Percentiles rank a stretch among this genome's conserved stretches.
phyloP scores from a whole-genome alignment of 768 basidiomycete genomes.

The Tulasnella sp. region DNA sequence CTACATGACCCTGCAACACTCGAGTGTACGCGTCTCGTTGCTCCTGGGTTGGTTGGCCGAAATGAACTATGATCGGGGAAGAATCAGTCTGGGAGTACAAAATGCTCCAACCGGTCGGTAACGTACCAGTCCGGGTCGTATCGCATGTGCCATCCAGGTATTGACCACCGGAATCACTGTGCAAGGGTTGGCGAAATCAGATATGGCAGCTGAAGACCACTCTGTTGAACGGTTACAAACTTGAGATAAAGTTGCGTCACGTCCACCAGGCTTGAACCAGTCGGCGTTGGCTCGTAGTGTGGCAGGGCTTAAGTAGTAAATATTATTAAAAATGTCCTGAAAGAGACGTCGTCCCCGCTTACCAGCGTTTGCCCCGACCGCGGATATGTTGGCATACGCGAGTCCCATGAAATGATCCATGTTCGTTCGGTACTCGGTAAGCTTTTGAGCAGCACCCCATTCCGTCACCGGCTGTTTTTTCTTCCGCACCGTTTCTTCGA shows the following conservation, averaged over 20 bases:
- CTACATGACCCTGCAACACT: conserved; percentile 90
- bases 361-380: conserved; percentile 79
- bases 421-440: conserved; percentile 63
- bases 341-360: conserved; percentile 16
- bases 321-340: background rate
- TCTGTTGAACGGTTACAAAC: conserved; percentile 32
- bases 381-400: conserved; percentile 84
- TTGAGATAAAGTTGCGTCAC: conserved; percentile 78
- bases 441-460: conserved; percentile 78
- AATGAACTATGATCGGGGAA: conserved; percentile 61
- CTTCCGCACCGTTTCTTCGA: conserved; percentile 65
- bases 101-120: background rate
- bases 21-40: conserved; percentile 87
- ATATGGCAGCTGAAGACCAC: conserved; percentile 5
- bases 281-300: conserved; percentile 75
- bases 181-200: background rate
- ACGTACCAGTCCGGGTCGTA: conserved; percentile 30
- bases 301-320: conserved; percentile 49
- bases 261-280: conserved; percentile 59
- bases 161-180: conserved; percentile 79
- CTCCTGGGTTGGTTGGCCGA: conserved; percentile 76
- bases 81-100: conserved; percentile 44
- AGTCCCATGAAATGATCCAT: conserved; percentile 70
- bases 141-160: conserved; percentile 76
- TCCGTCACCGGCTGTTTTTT: conserved; percentile 65